Conservation (phyloP, 345 rosid genomes). For the Reutealis trisperma region DNA sequence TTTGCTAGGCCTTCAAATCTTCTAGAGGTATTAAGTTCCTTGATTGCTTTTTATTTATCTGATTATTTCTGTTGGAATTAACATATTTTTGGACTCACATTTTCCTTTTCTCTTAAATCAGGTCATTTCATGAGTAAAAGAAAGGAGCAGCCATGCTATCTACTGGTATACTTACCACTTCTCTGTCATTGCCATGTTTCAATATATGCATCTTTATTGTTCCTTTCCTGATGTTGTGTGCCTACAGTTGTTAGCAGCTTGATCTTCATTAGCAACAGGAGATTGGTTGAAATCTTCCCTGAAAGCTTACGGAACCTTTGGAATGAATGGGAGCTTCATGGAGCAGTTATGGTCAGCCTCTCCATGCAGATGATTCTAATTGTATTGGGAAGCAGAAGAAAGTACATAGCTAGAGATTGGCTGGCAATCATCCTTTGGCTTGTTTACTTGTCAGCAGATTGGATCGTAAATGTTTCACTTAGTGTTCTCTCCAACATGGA, state of each 20-base stretch:
- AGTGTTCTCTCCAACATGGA: conserved; percentile 20
- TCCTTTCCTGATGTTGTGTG: neutral
- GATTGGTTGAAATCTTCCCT: conserved; percentile 12
- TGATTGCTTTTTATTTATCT: neutral
- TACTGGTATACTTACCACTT: neutral
- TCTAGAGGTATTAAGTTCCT: neutral
- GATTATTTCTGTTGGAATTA: neutral
- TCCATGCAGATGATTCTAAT: conserved; percentile 8
- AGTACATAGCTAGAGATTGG: conserved; percentile 20
- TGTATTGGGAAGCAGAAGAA: conserved; percentile 16
- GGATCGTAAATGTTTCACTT: conserved; percentile 7
- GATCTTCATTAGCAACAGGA: conserved; percentile 1
- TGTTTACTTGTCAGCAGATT: conserved; percentile 16
- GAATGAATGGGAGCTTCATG: conserved; percentile 18
- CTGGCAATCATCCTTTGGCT: conserved; percentile 8
- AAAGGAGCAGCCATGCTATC: neutral
- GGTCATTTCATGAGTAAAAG: neutral
- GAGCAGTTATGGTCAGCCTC: conserved; percentile 5
- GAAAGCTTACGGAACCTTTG: conserved; percentile 7
- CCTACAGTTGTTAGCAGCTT: conserved; percentile 9
- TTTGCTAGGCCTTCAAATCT: too few species aligned
- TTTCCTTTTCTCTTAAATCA: neutral
- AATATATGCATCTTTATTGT: neutral
- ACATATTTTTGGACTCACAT: neutral
- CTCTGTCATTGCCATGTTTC: neutral